Evolutionary conservation across 2,329 filamentous ascomycete species (phyloP), one percentile per base, ranked within the genome.

Genomic region (Botrytis paeoniae): DNA sequence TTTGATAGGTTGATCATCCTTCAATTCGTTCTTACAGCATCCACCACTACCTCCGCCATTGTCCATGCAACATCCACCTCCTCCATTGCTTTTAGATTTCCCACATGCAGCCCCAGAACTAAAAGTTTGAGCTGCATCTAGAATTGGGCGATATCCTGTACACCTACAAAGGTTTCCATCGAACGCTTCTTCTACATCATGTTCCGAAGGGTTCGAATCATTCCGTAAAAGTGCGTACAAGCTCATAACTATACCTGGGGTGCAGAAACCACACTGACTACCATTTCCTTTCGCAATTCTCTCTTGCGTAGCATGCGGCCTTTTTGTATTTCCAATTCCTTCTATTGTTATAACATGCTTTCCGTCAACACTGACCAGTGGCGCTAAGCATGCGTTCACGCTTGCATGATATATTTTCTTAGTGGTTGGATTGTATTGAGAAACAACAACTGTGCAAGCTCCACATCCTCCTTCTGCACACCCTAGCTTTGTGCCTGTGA

Each of bases 281-380:
- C 96, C 96, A 83, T 97, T 96, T 45, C 92, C 89, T 82, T 93
- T 93, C 29, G 96, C 95, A 78, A 99, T 92, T 65, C 96, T 89
- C 84, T 98, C 94, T 81, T 98, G 96, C 5, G 92, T 86, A 2
- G 95, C 93, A 84, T 99, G 96, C 8, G 96, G 96, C 60, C 87
- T 89, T 81, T 96, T 92, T 41, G 93, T 91, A 81, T 92, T 93
- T 18, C 96, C 96, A 79, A 99, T 98, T 10, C 96, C 96, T 83
- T 99, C 96, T 59, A 99, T 91, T 4, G 96, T 99, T 80, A 99
- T 95, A 80, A 98, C 94, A 87, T 99, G 96, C 82, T 99, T 99
- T 62, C 96, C 96, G 81, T 98, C 96, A 61, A 98, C 89, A 79
- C 94, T 97, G 77, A 94, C 93, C 64, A 99, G 87, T 10, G 96